Conservation (phyloP, 2,329 filamentous ascomycete genomes). For the Pseudogymnoascus sp. region DNA sequence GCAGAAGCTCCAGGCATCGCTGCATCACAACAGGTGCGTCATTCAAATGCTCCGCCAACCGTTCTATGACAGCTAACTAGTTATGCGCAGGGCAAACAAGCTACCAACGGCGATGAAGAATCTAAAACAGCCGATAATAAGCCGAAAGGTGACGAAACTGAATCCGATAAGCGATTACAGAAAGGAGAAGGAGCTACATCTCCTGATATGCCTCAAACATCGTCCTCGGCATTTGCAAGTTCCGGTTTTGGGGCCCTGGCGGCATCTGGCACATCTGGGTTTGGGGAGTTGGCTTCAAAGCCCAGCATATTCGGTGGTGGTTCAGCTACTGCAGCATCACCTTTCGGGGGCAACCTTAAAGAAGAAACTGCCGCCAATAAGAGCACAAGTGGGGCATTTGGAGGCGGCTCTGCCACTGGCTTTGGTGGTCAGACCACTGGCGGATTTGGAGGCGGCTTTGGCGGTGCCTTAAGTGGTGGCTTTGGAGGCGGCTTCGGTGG, state of each 20-base stretch:
- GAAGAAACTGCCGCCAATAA: not conserved
- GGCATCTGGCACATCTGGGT: constrained; percentile 52
- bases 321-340: constrained; percentile 18
- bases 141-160: not conserved
- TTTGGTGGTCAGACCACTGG: constrained; percentile 30
- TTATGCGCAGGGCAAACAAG: not conserved
- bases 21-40: not conserved
- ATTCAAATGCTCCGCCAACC: not conserved
- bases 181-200: constrained; percentile 20
- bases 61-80: not conserved
- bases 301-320: constrained; percentile 43
- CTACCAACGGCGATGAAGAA: not conserved
- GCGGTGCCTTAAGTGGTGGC: constrained; percentile 35
- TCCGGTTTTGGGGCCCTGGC: constrained; percentile 62
- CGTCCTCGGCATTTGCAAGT: constrained; percentile 54
- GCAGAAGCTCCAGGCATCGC: constrained; percentile 27
- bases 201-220: constrained; percentile 35
- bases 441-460: constrained; percentile 42
- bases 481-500: constrained; percentile 35
- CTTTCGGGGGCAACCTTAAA: not conserved
- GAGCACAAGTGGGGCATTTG: constrained; percentile 30
- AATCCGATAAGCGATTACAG: not conserved
- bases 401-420: constrained; percentile 21
- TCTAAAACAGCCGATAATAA: not conserved
- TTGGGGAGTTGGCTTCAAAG: constrained; percentile 44